Base-by-base conservation (phyloP, 1,284 basidiomycete genomes). In the Sporisorium sorghi region DNA sequence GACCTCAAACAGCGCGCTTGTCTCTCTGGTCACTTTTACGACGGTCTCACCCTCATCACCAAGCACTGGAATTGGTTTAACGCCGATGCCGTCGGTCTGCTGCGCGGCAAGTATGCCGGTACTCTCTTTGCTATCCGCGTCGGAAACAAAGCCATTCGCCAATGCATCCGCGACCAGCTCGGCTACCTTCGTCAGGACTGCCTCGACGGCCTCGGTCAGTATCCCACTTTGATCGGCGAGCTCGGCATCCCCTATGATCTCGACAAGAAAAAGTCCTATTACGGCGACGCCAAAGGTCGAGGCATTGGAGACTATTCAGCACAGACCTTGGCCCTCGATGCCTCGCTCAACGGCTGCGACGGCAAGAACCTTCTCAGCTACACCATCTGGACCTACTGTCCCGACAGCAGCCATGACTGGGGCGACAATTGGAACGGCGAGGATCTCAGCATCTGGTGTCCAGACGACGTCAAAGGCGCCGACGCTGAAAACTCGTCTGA, bases 381-480 rank as follows among this genome's bases (percentile, higher is more conserved):
- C 83, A 93, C 94, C 17, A 85, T 94, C 9, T 98, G 96, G 96
- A 94, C 90, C 26, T 98, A 98, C 82, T 91, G 91, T 58, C 88
- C 93, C 0, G 86, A 87, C 74, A 87, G 88, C 81, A 88, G 87
- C 24, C 94, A 97, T 83, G 85, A 89, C 80, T 97, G 93, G 93
- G 94, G 95, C 19, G 96, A 98, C 84, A 90, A 90, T 2, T 99
- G 95, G 95, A 95, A 98, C 84, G 90, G 93, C 85, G 96, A 99
- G 86, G 96, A 98, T 85, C 85, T 98, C 60, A 94, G 93, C 58
- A 67, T 86, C 68, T 98, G 93, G 93, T 91, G 91, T 76, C 76
- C 83, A 2, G 93, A 96, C 80, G 95, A 96, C 82, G 76, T 86
- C 82, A 77, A 84, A 77, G 84, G 80, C 5, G 48, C 42, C 23